Percentiles rank a stretch among this genome's conserved stretches.
Evolutionary conservation across 1,284 basidiomycete species (phyloP).

Genomic region (Ustilago cynodontis): DNA sequence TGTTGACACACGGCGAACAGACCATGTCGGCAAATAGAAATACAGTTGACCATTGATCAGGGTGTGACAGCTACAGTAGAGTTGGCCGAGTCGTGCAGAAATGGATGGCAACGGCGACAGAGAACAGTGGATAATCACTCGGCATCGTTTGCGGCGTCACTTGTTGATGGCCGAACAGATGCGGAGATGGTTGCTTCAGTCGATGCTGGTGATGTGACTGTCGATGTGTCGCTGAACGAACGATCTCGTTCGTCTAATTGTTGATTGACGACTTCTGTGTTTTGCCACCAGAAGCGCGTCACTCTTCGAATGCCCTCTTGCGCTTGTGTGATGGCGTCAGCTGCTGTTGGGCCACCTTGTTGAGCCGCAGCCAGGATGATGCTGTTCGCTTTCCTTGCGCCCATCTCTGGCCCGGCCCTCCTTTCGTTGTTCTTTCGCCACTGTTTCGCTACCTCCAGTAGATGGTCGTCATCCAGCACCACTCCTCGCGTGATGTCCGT

Average conservation of each 20-base stretch:
- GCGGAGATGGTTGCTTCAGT: neutral
- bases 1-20: constrained; percentile 1
- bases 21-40: neutral
- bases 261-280: constrained; percentile 17
- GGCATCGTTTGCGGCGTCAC: neutral
- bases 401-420: constrained; percentile 1
- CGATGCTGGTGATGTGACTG: neutral
- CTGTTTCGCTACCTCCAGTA: constrained; percentile 17
- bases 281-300: constrained; percentile 28
- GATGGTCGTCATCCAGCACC: constrained; percentile 22
- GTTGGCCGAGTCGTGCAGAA: neutral
- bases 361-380: constrained; percentile 14
- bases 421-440: constrained; percentile 4
- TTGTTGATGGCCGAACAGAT: neutral
- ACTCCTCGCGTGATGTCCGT: constrained; percentile 20
- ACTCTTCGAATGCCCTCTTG: constrained; percentile 15
- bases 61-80: constrained; percentile 1
- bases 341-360: constrained; percentile 17
- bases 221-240: neutral
- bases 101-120: too few relatives aligned
- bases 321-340: constrained; percentile 26
- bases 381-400: constrained; percentile 11
- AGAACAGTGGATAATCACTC: neutral
- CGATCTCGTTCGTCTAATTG: constrained; percentile 15
- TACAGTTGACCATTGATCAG: constrained; percentile 5